These are phyloP conservation scores for Xerocomus cyaneibrunnescens DNA, from an alignment of 1,284 basidiomycete species.

Conservation along the genomic window DNA sequence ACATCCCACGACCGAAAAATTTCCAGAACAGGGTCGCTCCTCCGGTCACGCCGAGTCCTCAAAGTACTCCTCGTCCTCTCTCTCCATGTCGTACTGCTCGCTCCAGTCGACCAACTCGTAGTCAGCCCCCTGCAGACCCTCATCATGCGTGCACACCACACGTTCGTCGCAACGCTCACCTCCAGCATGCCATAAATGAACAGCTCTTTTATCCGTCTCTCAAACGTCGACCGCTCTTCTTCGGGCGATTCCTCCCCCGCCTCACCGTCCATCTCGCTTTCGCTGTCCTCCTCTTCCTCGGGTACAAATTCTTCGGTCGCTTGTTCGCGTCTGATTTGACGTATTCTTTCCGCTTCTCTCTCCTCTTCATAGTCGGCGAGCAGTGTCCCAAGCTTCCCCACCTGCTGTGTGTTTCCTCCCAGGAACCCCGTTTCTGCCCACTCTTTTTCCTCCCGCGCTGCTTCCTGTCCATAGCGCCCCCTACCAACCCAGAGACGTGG, in stretches of 20 bases:
- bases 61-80: conserved; percentile 76
- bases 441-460: conserved; percentile 60
- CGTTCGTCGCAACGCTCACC: conserved; percentile 40
- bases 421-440: conserved; percentile 69
- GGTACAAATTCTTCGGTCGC: conserved; percentile 52
- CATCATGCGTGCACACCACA: background rate
- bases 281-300: conserved; percentile 66
- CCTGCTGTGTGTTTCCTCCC: conserved; percentile 53
- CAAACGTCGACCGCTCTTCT: conserved; percentile 51
- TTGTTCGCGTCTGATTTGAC: conserved; percentile 43
- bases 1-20: conserved; percentile 9
- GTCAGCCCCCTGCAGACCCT: conserved; percentile 52
- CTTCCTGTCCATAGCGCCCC: conserved; percentile 47
- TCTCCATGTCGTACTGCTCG: conserved; percentile 62
- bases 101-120: conserved; percentile 77
- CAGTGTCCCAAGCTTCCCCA: conserved; percentile 66
- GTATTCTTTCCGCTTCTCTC: conserved; percentile 61
- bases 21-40: conserved; percentile 13
- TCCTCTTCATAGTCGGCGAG: conserved; percentile 74
- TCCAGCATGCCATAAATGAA: conserved; percentile 77
- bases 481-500: conserved; percentile 63
- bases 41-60: conserved; percentile 48
- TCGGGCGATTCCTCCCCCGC: conserved; percentile 42
- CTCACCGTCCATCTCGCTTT: conserved; percentile 42
- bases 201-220: conserved; percentile 58